Evolutionary conservation across 768 basidiomycete species (phyloP), one percentile per base, ranked within the genome.

Genomic region (Boletus vinaceobasis): DNA sequence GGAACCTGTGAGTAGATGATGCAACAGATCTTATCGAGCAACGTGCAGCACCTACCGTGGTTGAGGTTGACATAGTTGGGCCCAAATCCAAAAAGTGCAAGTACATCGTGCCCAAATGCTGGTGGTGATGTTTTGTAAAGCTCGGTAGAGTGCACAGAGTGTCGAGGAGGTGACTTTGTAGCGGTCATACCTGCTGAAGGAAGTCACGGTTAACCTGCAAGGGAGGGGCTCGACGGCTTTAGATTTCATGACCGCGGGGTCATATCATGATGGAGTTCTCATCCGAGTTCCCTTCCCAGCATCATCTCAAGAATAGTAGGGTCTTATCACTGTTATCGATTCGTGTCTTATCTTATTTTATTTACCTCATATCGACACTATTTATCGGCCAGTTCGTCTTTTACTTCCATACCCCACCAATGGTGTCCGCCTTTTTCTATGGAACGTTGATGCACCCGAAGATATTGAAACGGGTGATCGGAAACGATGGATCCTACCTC

Each of bases 391-490:
- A 43, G 33, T 17, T 36, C 40, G 23, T 43, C 52, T 27, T 36
- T 51, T 32, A 1, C 10, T 43, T 40, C 14, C 31, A 35, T 17
- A 50, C 26, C 23, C 19, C 45, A 29, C 17, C 51, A 17, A 75
- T 75, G 73, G 43, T 67, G 57, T 71, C 74, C 26, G 86, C 86
- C 17, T 95, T 94, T 71, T 89, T 93, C 75, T 93, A 95, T 70
- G 95, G 95, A 13, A 96, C 91, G 0, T 75, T 98, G 21, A 85
- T 95, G 78, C 91, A 94, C 63, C 93, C 93, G 7, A 81, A 81
- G 47, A 88, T 98, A 63, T 74, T 97, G 37, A 80, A 76, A 53
- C 75, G 85, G 19, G 93, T 97, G 7, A 83, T 97, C 42, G 77
- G 77, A 7, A 85, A 89, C 61, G 75, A 84, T 43, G 89, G 87